phyloP scores from a whole-genome alignment of 257 asterid species.

The Solanum neorickii region DNA sequence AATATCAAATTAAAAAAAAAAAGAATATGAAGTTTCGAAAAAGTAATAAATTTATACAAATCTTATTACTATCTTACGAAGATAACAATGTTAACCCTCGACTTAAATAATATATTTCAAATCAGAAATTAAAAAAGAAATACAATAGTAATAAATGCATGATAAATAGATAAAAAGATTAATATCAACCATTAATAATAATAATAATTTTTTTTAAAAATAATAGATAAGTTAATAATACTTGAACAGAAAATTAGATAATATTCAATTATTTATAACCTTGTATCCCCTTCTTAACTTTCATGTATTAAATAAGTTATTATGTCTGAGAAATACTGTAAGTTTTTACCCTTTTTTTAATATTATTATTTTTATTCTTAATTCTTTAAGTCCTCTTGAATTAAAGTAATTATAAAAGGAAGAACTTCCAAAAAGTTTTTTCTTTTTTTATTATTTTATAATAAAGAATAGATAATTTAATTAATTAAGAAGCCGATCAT shows the following conservation, averaged over 20 bases:
- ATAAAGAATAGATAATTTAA: not conserved
- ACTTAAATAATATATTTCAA: not conserved
- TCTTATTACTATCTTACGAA: too few relatives aligned
- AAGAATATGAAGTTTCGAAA: rapidly evolving
- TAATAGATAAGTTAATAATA: not conserved
- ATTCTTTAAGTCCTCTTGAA: not conserved
- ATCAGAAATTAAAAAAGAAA: not conserved
- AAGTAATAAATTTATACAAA: too few relatives aligned
- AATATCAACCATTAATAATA: not conserved
- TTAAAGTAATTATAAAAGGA: not conserved
- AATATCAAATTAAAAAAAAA: too few relatives aligned
- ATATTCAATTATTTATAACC: not conserved
- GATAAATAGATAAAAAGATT: not conserved
- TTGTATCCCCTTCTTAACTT: not conserved
- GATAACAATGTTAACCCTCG: too few relatives aligned
- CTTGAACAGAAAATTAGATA: not conserved
- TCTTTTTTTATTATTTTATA: not conserved
- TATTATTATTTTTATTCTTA: not conserved
- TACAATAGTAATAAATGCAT: rapidly evolving
- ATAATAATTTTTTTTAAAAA: not conserved
- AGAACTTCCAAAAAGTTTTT: not conserved
- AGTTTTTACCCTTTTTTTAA: not conserved
- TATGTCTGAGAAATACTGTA: not conserved
- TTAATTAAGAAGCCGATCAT: not conserved
- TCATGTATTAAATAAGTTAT: not conserved